Conservation (phyloP, 169 alveolate genomes). For the Nephromyces sp. region DNA sequence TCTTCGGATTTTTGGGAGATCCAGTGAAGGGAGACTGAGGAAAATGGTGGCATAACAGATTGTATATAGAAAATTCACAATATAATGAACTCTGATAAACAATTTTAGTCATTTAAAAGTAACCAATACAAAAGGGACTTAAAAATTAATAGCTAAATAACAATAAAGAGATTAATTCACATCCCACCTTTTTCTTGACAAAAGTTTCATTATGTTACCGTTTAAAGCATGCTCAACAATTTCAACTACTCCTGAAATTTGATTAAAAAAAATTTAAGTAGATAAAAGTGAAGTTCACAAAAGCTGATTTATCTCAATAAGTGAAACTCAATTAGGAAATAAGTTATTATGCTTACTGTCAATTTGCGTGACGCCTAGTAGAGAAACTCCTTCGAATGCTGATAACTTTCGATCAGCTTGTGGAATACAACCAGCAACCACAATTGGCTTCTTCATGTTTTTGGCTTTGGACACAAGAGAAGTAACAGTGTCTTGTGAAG, state of each 20-base stretch:
- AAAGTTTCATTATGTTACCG: constrained; percentile 78
- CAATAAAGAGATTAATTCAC: background rate
- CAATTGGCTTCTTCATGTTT: constrained; percentile 55
- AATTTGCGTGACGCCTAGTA: constrained; percentile 46
- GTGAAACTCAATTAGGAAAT: background rate
- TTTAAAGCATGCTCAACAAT: constrained; percentile 89
- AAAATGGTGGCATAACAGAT: background rate
- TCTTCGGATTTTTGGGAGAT: constrained; percentile 93
- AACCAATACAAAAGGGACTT: background rate
- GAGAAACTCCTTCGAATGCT: constrained; percentile 28
- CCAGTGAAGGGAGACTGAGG: constrained; percentile 75
- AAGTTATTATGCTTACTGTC: constrained; percentile 34
- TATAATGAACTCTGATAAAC: background rate
- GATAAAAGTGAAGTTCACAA: constrained; percentile 6
- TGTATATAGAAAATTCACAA: background rate
- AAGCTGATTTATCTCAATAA: background rate
- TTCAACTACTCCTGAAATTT: constrained; percentile 76
- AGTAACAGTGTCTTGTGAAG: constrained; percentile 89
- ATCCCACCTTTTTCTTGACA: constrained; percentile 30
- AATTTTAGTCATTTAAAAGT: background rate
- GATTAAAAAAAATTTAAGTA: constrained; percentile 50
- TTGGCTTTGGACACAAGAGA: constrained; percentile 51
- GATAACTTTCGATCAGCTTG: constrained; percentile 79
- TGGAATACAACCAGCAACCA: constrained; percentile 92
- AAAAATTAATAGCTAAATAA: background rate